Evolutionary conservation across 495 filamentous ascomycete species (phyloP).

Genomic region (Aspergillus homomorphus): DNA sequence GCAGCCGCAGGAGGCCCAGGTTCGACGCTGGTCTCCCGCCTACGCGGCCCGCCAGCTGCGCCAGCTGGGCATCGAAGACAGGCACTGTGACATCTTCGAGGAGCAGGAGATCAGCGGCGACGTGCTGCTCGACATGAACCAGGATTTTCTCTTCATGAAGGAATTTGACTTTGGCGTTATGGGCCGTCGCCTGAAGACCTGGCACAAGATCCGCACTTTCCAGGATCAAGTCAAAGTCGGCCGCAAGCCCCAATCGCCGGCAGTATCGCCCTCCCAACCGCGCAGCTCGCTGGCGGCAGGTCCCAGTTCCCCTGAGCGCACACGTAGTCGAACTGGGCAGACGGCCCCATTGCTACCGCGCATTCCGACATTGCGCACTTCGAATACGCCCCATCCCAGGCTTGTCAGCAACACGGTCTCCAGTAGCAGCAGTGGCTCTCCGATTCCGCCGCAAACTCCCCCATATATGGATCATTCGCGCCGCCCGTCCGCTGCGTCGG

Average conservation of each 20-base stretch:
- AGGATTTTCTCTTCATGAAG: constrained; percentile 87
- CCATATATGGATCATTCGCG: constrained; percentile 54
- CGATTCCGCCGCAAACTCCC: constrained; percentile 33
- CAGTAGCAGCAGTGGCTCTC: constrained; percentile 29
- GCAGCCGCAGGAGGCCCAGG: constrained; percentile 57
- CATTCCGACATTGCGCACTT: constrained; percentile 51
- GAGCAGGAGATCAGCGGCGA: constrained; percentile 97
- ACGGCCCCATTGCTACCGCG: constrained; percentile 54
- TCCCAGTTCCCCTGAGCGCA: constrained; percentile 35
- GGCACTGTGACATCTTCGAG: constrained; percentile 87
- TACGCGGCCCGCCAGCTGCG: constrained; percentile 86
- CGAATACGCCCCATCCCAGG: constrained; percentile 33
- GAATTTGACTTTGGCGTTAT: constrained; percentile 93
- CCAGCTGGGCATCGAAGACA: constrained; percentile 71
- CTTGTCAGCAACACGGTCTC: constrained; percentile 27
- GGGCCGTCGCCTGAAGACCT: constrained; percentile 83
- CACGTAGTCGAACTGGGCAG: constrained; percentile 35
- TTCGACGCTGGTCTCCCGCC: constrained; percentile 69
- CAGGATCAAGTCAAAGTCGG: constrained; percentile 72
- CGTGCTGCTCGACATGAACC: constrained; percentile 90
- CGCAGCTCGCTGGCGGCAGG: constrained; percentile 32
- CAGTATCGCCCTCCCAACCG: constrained; percentile 4
- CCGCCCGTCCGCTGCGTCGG: constrained; percentile 74
- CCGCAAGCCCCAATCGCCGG: constrained; percentile 18
- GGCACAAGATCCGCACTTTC: constrained; percentile 86